Conservation (phyloP, 2,329 filamentous ascomycete species). For the Diaporthe longicolla region DNA sequence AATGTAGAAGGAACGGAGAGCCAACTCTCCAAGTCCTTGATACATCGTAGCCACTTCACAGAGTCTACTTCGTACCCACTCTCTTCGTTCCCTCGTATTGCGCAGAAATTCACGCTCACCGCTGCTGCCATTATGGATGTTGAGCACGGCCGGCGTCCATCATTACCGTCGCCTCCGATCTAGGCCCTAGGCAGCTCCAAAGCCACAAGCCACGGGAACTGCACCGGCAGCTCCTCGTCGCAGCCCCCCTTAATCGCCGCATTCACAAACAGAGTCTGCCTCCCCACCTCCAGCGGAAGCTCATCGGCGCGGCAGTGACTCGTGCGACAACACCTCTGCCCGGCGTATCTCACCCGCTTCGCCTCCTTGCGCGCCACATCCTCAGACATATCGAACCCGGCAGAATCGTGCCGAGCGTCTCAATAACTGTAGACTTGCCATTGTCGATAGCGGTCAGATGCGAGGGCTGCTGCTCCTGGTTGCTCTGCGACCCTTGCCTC, state of each 20-base stretch:
- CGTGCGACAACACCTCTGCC: slow-evolving; percentile 48
- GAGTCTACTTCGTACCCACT: neutral
- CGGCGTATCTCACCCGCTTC: slow-evolving; percentile 30
- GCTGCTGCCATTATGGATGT: slow-evolving; percentile 1
- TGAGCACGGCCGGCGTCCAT: neutral
- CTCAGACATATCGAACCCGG: slow-evolving; percentile 5
- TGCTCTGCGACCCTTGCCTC: slow-evolving; percentile 50
- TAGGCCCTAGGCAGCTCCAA: slow-evolving; percentile 43
- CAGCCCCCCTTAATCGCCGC: slow-evolving; percentile 61
- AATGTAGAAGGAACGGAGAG: neutral
- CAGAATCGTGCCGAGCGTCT: slow-evolving; percentile 49
- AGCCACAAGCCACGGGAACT: slow-evolving; percentile 45
- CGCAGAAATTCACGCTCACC: slow-evolving; percentile 2
- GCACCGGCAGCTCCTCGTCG: slow-evolving; percentile 35
- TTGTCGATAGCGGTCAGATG: slow-evolving; percentile 66
- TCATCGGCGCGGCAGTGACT: slow-evolving; percentile 52
- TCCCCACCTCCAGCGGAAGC: slow-evolving; percentile 50
- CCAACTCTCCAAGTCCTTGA: neutral
- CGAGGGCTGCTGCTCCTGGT: slow-evolving; percentile 49
- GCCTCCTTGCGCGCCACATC: slow-evolving; percentile 37
- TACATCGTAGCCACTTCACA: too few relatives aligned
- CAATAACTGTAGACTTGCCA: slow-evolving; percentile 54
- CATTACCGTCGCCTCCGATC: neutral
- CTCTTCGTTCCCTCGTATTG: neutral
- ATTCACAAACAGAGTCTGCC: slow-evolving; percentile 69